Conservation (phyloP, 768 basidiomycete genomes). For the Sutorius australiensis region DNA sequence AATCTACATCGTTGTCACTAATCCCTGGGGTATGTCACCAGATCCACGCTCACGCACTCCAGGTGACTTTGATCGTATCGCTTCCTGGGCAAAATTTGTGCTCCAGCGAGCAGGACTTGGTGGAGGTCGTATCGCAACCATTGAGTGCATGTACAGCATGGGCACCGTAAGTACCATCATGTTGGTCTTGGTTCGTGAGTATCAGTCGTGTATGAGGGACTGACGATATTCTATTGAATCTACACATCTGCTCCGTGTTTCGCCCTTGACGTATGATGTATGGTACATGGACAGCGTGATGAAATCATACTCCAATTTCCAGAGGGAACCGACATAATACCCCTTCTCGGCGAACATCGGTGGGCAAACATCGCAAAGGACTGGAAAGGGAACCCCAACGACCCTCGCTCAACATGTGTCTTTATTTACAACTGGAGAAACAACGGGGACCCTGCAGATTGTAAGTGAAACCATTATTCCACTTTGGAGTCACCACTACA, state of each 20-base stretch:
- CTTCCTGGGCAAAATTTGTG: slow-evolving; percentile 23
- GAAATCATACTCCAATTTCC: slow-evolving; percentile 30
- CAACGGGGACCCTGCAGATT: slow-evolving; percentile 30
- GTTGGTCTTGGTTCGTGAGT: neutral
- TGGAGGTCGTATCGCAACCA: slow-evolving; percentile 5
- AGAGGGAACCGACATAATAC: slow-evolving; percentile 21
- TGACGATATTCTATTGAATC: neutral
- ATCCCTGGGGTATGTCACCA: slow-evolving; percentile 23
- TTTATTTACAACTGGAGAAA: slow-evolving; percentile 31
- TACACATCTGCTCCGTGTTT: neutral
- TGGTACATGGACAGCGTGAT: slow-evolving; percentile 16
- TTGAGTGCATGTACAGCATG: slow-evolving; percentile 27
- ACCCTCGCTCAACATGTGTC: slow-evolving; percentile 17
- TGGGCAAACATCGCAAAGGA: slow-evolving; percentile 14
- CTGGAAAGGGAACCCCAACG: neutral
- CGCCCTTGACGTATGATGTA: neutral
- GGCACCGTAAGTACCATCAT: slow-evolving; percentile 27
- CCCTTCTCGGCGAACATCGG: slow-evolving; percentile 28
- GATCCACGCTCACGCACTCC: slow-evolving; percentile 5
- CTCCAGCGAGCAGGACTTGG: slow-evolving; percentile 20
- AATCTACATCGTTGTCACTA: slow-evolving; percentile 22
- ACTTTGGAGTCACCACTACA: neutral
- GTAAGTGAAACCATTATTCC: slow-evolving; percentile 17
- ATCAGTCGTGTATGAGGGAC: neutral
- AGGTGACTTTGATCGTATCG: slow-evolving; percentile 20